phyloP scores from a whole-genome alignment of 495 filamentous ascomycete species.

The Jackrogersella minutella region DNA sequence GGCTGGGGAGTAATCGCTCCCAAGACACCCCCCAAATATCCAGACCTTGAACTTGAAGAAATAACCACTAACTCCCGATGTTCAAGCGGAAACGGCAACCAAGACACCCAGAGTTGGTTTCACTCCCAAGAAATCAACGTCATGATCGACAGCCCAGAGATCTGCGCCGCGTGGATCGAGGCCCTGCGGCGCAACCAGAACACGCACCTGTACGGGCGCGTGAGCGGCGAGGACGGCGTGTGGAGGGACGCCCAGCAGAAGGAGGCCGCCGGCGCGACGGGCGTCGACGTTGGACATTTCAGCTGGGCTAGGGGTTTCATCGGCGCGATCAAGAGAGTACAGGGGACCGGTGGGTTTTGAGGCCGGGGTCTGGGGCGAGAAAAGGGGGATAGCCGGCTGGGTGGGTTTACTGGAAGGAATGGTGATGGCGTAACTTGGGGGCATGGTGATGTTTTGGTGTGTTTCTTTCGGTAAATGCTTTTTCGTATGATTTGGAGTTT shows the following conservation, averaged over 20 bases:
- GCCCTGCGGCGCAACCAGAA: constrained; percentile 74
- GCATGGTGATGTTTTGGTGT: not conserved
- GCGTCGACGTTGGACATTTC: constrained; percentile 64
- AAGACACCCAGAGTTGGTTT: constrained; percentile 83
- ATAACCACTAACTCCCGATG: too few relatives aligned
- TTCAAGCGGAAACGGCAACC: constrained; percentile 80
- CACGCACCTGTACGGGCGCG: constrained; percentile 67
- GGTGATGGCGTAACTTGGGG: too few relatives aligned
- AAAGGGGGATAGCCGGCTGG: not conserved
- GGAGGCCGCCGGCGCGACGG: constrained; percentile 66
- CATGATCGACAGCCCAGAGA: constrained; percentile 66
- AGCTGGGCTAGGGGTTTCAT: constrained; percentile 69
- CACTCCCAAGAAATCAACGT: constrained; percentile 81
- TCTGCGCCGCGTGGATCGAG: constrained; percentile 71
- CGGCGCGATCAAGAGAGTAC: constrained; percentile 68
- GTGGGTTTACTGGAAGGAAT: not conserved
- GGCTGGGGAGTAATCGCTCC: too few relatives aligned
- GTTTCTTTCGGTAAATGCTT: too few relatives aligned
- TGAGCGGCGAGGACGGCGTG: constrained; percentile 63
- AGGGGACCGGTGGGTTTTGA: constrained; percentile 68
- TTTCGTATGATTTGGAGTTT: too few relatives aligned
- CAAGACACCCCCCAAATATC: too few relatives aligned
- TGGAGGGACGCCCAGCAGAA: constrained; percentile 67
- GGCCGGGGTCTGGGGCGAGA: not conserved
- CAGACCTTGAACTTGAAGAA: too few relatives aligned